Conservation (phyloP, 2,329 filamentous ascomycete species). For the Botrytis pseudocinerea region DNA sequence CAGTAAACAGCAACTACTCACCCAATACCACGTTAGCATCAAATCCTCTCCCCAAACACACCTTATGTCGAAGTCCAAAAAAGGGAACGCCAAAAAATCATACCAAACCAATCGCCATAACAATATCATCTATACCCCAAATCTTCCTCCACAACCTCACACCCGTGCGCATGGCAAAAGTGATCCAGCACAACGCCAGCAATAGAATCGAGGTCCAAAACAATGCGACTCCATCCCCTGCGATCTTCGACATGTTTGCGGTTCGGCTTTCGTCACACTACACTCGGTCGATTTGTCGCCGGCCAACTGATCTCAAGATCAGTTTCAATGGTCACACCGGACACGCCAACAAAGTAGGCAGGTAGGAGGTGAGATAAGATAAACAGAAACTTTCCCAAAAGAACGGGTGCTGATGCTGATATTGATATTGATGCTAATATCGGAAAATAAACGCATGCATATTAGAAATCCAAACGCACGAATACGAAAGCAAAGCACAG, state of each 20-base stretch:
- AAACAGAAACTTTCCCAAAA: neutral
- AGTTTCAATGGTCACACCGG: neutral
- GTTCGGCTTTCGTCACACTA: neutral
- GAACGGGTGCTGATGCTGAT: neutral
- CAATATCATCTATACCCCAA: slow-evolving; percentile 36
- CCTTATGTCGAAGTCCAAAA: neutral
- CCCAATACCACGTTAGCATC: neutral
- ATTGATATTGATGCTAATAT: neutral
- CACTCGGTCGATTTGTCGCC: neutral
- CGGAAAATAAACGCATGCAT: neutral
- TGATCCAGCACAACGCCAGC: slow-evolving; percentile 34
- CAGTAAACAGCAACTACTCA: slow-evolving; percentile 12
- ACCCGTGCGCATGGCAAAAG: slow-evolving; percentile 30
- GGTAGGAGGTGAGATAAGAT: neutral
- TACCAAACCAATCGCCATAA: slow-evolving; percentile 38
- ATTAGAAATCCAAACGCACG: neutral
- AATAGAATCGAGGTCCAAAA: slow-evolving; percentile 36
- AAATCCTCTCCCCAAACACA: neutral
- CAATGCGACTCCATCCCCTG: slow-evolving; percentile 35
- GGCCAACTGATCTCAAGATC: neutral
- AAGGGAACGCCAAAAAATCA: neutral
- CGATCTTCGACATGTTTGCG: slow-evolving; percentile 33
- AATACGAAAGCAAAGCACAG: neutral
- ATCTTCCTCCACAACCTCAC: slow-evolving; percentile 37
- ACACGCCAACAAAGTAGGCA: neutral